phyloP scores from a whole-genome alignment of 1,139 yeast genomes.

The Chernovozyma sophiae-reginae region DNA sequence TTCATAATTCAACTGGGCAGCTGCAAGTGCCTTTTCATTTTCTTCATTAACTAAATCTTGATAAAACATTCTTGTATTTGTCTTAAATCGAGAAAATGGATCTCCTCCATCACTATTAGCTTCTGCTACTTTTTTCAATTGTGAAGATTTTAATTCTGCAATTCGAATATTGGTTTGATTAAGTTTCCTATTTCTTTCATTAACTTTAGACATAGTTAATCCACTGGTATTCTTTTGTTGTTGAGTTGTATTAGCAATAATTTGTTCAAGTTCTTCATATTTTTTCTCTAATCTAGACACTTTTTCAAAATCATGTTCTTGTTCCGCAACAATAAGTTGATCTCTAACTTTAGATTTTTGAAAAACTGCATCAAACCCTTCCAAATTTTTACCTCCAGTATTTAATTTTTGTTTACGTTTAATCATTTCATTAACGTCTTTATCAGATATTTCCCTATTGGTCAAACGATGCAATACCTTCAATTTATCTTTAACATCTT shows the following conservation, averaged over 20 bases:
- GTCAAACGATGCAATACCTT: slow-evolving; percentile 60
- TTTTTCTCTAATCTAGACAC: slow-evolving; percentile 53
- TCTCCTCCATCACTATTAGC: slow-evolving; percentile 52
- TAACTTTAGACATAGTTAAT: slow-evolving; percentile 55
- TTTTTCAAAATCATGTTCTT: slow-evolving; percentile 51
- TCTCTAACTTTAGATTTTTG: slow-evolving; percentile 71
- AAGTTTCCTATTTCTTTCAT: slow-evolving; percentile 76
- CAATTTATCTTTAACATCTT: slow-evolving; percentile 63
- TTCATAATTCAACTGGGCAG: slow-evolving; percentile 35
- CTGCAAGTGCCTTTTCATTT: slow-evolving; percentile 41
- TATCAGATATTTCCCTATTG: slow-evolving; percentile 62
- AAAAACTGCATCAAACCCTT: slow-evolving; percentile 68
- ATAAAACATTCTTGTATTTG: slow-evolving; percentile 81
- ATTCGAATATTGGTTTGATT: slow-evolving; percentile 73
- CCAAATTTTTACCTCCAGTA: slow-evolving; percentile 44
- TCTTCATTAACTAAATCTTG: slow-evolving; percentile 43
- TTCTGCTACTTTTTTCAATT: slow-evolving; percentile 50
- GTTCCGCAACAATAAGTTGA: slow-evolving; percentile 72
- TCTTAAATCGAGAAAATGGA: slow-evolving; percentile 87
- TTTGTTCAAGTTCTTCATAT: slow-evolving; percentile 38
- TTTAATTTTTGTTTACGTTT: slow-evolving; percentile 60
- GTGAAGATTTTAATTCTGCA: slow-evolving; percentile 69
- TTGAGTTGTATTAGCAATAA: slow-evolving; percentile 23
- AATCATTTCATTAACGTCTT: slow-evolving; percentile 77
- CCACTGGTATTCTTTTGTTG: slow-evolving; percentile 21